A percentile compares a stretch with the other conserved stretches of the same genome.
Conservation (phyloP, 805 yeast genomes). For the Saccharomycopsis schoenii region DNA sequence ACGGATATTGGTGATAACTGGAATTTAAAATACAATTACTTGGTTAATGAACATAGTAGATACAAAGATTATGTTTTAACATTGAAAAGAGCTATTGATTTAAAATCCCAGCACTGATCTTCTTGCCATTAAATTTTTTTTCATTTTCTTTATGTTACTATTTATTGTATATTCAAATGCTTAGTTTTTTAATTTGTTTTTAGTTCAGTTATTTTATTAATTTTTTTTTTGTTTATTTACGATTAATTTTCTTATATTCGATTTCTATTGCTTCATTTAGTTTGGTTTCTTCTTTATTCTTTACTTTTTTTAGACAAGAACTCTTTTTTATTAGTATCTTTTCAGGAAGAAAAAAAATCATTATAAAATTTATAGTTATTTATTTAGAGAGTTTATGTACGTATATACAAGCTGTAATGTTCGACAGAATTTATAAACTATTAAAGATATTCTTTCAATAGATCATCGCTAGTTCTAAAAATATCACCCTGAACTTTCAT, state of each 20-base stretch:
- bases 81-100: constrained; percentile 25
- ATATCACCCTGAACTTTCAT: constrained; percentile 28
- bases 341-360: not conserved
- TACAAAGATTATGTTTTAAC: constrained; percentile 27
- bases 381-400: not conserved
- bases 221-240: not conserved
- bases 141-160: not conserved
- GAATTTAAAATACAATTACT: constrained; percentile 31
- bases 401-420: not conserved
- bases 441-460: constrained; percentile 3
- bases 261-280: not conserved
- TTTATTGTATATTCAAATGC: not conserved
- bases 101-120: constrained; percentile 3
- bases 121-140: not conserved
- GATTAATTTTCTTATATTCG: not conserved
- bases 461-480: constrained; percentile 21
- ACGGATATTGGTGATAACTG: constrained; percentile 29
- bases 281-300: not conserved
- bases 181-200: not conserved
- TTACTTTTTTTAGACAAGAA: not conserved
- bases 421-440: not conserved
- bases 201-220: not conserved
- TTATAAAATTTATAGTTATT: not conserved
- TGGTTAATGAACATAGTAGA: constrained; percentile 29
- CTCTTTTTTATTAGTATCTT: not conserved